phyloP scores from a whole-genome alignment of 202 grass and related monocot genomes.

The Panicum hallii region DNA sequence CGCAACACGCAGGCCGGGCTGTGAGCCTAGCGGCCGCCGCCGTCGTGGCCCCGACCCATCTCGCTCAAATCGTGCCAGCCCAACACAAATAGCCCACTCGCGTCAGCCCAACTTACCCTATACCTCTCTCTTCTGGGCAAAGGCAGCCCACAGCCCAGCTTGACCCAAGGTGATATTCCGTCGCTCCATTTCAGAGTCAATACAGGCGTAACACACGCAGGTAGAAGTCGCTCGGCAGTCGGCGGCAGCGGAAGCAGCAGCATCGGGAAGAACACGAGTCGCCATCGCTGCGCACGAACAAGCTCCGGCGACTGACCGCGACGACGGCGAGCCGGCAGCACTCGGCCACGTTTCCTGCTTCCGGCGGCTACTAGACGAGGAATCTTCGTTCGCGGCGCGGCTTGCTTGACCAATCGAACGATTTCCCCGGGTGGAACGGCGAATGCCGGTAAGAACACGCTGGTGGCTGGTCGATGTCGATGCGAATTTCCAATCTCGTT shows the following conservation, averaged over 20 bases:
- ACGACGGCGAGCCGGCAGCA: not conserved
- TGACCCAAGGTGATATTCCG: too few relatives aligned
- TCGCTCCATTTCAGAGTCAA: not conserved
- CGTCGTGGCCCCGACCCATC: too few relatives aligned
- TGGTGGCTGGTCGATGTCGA: too few relatives aligned
- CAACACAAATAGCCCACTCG: too few relatives aligned
- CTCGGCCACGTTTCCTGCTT: not conserved
- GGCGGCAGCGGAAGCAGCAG: not conserved
- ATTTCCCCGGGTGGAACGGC: not conserved
- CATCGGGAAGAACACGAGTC: not conserved
- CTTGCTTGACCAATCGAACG: not conserved
- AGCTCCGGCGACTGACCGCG: not conserved
- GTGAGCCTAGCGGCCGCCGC: too few relatives aligned
- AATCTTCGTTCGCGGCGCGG: not conserved
- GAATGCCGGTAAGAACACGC: constrained; percentile 1
- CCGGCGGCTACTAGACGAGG: not conserved
- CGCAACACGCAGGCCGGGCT: too few relatives aligned
- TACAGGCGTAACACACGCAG: not conserved
- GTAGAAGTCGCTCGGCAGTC: not conserved
- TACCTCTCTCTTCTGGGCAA: too few relatives aligned
- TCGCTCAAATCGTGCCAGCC: too few relatives aligned
- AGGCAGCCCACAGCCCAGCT: too few relatives aligned
- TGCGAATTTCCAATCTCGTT: too few relatives aligned
- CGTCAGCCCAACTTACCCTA: too few relatives aligned
- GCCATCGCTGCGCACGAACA: not conserved